Evolutionary conservation across 345 rosid genomes (phyloP).

Genomic region (Psidium friedrichsthalianum): DNA sequence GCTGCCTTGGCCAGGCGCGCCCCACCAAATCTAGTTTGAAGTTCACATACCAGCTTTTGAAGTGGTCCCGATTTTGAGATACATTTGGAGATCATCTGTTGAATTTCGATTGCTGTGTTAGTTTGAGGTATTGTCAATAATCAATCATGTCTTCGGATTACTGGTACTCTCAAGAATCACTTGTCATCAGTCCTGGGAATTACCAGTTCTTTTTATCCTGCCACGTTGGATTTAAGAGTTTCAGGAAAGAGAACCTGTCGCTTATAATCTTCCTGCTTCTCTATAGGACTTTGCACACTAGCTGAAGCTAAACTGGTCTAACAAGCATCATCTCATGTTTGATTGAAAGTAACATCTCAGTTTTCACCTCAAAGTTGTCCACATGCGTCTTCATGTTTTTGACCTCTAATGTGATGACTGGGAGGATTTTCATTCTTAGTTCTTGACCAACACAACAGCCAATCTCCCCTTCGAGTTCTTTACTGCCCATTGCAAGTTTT

Average conservation of each 20-base stretch:
- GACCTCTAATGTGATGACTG: not conserved
- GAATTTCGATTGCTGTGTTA: not conserved
- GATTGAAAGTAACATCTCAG: not conserved
- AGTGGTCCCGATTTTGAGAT: not conserved
- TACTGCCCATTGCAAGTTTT: not conserved
- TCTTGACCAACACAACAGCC: not conserved
- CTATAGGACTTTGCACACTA: not conserved
- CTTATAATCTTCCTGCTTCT: not conserved
- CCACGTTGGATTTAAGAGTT: no score
- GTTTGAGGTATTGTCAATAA: not conserved
- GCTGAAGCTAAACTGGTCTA: not conserved
- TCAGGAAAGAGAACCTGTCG: not conserved
- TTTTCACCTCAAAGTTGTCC: not conserved
- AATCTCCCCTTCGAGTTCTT: not conserved
- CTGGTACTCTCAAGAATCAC: no score
- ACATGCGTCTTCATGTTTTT: not conserved
- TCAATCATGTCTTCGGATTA: no score
- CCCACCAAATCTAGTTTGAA: not conserved
- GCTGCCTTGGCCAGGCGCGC: conserved; percentile 4
- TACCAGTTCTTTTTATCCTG: no score
- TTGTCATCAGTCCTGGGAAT: no score
- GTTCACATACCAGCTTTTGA: not conserved
- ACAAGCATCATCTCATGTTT: not conserved
- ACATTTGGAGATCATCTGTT: not conserved
- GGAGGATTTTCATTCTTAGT: not conserved